Evolutionary conservation across 495 filamentous ascomycete species (phyloP), one percentile per base, ranked within the genome.

Genomic region (Lichina pygmaea): DNA sequence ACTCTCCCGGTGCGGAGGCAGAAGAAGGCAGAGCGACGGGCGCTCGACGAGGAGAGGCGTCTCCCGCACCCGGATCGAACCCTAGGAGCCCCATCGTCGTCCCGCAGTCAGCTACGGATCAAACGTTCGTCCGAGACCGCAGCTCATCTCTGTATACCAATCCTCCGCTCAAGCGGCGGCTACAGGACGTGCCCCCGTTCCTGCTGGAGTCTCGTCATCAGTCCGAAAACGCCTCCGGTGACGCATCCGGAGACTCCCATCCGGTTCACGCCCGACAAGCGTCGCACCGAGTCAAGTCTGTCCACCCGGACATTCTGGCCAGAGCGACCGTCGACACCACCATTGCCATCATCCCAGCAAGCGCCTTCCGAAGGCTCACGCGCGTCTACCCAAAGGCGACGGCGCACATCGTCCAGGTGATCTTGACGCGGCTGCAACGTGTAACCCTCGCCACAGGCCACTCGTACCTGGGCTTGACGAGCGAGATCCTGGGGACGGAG

Each of bases 261-360:
- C 33, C 46, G 16, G 50, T 57, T 15, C 61, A 64, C 41, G 44
- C 34, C 52, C 54, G 54, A 17, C 60, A 61, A 37, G 64, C 62
- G 50, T 61, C 59, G 42, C 66, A 61, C 51, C 64, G 68, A 56
- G 55, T 66, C 32, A 78, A 75, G 51, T 95, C 91, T 3, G 86
- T 79, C 0, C 89, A 97, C 60, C 89, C 89, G 10, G 89, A 97
- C 57, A 91, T 97, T 51, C 83, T 95, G 48, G 89, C 85, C 8
- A 72, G 89, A 51, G 89, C 89, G n/a, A 92, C 83, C 33, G 81
- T 91, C 16, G 89, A 97, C 56, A 95, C 86, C 0, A 97, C 91
- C 0, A 94, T 97, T 59, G 89, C 89, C 12, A 89, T 97, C 53
- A 95, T 97, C 50, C 89, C 89, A 5, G 91, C 86, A 6, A 89